Percentiles rank a stretch among this genome's conserved stretches.
Conservation (phyloP, 805 yeast species). For the Maudiozyma saulgeensis region DNA sequence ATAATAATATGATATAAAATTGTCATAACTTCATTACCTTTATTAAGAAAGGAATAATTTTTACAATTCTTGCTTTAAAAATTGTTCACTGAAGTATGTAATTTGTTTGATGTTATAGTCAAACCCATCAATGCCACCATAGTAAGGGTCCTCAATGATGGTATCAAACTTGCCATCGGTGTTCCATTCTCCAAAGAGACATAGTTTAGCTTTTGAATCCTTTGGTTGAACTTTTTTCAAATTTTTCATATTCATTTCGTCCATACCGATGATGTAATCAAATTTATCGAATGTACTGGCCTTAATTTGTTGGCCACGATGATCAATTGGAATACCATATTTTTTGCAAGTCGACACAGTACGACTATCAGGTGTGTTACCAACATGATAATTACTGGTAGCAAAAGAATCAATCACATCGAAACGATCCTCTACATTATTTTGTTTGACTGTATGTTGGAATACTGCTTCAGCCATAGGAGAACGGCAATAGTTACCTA, state of each 20-base stretch:
- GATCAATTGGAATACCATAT: slow-evolving; percentile 67
- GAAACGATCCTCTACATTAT: slow-evolving; percentile 36
- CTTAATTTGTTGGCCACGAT: slow-evolving; percentile 61
- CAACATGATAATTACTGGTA: slow-evolving; percentile 75
- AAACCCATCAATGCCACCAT: slow-evolving; percentile 79
- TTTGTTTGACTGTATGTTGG: slow-evolving; percentile 47
- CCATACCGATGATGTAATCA: slow-evolving; percentile 67
- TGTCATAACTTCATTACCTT: not conserved
- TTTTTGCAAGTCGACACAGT: slow-evolving; percentile 56
- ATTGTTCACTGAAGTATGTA: slow-evolving; percentile 62
- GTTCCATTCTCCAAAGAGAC: slow-evolving; percentile 76
- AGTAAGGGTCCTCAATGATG: slow-evolving; percentile 84
- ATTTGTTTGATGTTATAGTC: slow-evolving; percentile 71
- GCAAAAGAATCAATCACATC: slow-evolving; percentile 75
- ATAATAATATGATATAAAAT: not conserved
- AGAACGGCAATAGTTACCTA: slow-evolving; percentile 89
- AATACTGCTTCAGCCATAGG: slow-evolving; percentile 98
- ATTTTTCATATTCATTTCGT: slow-evolving; percentile 46
- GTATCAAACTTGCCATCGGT: slow-evolving; percentile 39
- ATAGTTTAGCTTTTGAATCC: slow-evolving; percentile 32
- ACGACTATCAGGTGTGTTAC: slow-evolving; percentile 73
- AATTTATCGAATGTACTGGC: slow-evolving; percentile 43
- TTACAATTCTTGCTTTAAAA: slow-evolving; percentile 42
- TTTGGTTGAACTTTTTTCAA: slow-evolving; percentile 46
- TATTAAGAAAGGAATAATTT: not conserved